Evolutionary conservation across 208 protist species (phyloP).

Genomic region (Trypanosoma mega): DNA sequence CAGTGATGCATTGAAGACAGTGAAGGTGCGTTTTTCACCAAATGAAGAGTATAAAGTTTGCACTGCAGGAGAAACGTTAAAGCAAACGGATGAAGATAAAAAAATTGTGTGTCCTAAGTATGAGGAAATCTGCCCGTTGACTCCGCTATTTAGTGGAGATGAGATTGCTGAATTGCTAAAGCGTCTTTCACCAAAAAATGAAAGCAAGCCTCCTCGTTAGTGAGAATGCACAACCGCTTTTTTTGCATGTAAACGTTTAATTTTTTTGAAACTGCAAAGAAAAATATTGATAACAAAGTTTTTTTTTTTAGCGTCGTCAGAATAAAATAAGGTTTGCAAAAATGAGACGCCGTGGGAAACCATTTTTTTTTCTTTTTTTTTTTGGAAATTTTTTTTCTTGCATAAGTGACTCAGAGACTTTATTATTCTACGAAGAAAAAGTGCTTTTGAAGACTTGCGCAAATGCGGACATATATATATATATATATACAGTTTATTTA

Average conservation of each 20-base stretch:
- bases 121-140: background rate
- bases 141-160: background rate
- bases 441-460: too few relatives aligned
- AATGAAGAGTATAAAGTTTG: background rate
- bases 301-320: slow-evolving; percentile 1
- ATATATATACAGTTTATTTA: too few relatives aligned
- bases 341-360: too few relatives aligned
- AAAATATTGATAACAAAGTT: background rate
- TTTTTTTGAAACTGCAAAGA: background rate
- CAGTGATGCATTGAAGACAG: background rate
- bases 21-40: background rate
- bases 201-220: too few relatives aligned
- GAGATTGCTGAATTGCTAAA: background rate
- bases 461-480: too few relatives aligned
- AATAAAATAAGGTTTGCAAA: too few relatives aligned
- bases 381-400: too few relatives aligned
- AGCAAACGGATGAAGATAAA: background rate
- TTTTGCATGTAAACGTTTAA: background rate
- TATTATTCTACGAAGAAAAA: too few relatives aligned
- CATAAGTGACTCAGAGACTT: too few relatives aligned
- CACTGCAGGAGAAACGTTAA: background rate
- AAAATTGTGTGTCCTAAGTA: background rate
- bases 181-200: too few relatives aligned
- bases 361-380: too few relatives aligned
- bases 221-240: background rate